These are phyloP conservation scores for Thalassiosira ordinaria DNA, from an alignment of 352 stramenopile species.

Conservation along the genomic window DNA sequence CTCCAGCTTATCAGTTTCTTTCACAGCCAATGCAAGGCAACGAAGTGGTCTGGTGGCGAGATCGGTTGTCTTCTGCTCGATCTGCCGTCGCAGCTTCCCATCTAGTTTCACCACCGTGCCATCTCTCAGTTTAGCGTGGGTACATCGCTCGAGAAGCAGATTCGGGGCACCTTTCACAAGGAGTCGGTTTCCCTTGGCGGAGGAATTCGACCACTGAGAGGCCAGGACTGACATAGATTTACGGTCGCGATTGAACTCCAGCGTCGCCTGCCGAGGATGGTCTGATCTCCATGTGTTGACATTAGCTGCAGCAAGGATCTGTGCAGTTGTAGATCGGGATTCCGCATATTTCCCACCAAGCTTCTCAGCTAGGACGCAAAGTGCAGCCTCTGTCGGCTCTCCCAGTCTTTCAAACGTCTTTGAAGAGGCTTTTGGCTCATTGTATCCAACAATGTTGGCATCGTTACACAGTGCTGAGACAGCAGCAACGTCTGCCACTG, in stretches of 20 bases:
- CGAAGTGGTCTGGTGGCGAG: slow-evolving; percentile 94
- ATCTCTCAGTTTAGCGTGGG: slow-evolving; percentile 91
- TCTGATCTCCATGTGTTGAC: slow-evolving; percentile 86
- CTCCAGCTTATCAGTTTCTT: slow-evolving; percentile 89
- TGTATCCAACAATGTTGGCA: slow-evolving; percentile 79
- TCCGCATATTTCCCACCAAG: slow-evolving; percentile 86
- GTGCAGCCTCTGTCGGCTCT: slow-evolving; percentile 95
- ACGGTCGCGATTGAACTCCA: slow-evolving; percentile 96
- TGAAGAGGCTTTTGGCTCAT: slow-evolving; percentile 34
- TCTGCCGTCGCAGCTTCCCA: slow-evolving; percentile 87
- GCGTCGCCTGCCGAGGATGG: slow-evolving; percentile 92
- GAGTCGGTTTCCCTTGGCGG: slow-evolving; percentile 89
- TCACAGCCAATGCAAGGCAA: slow-evolving; percentile 96
- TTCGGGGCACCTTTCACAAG: slow-evolving; percentile 99
- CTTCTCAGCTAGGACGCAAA: slow-evolving; percentile 98
- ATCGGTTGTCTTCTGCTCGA: slow-evolving; percentile 91
- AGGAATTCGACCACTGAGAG: slow-evolving; percentile 56
- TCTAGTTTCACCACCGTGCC: slow-evolving; percentile 92
- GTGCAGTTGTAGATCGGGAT: slow-evolving; percentile 6
- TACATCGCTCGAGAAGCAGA: slow-evolving; percentile 95
- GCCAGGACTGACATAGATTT: slow-evolving; percentile 98
- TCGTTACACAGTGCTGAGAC: slow-evolving; percentile 91
- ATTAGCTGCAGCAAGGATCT: slow-evolving; percentile 65
- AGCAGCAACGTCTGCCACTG: slow-evolving; percentile 88
- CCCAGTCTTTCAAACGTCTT: slow-evolving; percentile 88